Base-by-base conservation (phyloP, 2,329 filamentous ascomycete species). In the Colletotrichum falcatum region DNA sequence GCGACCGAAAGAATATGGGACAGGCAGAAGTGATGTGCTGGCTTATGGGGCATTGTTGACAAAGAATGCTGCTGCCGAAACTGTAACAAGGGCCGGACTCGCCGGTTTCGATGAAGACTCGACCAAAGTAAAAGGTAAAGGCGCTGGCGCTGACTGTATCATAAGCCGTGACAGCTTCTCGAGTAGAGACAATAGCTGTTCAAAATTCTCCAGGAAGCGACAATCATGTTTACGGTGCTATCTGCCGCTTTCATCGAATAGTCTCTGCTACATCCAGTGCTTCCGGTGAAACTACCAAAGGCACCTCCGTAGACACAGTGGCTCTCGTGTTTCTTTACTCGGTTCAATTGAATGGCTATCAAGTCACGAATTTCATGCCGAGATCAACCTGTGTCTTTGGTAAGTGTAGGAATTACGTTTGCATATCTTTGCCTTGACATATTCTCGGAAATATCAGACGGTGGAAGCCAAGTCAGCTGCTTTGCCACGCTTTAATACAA, bases 381-480 rank as follows among this genome's bases (percentile, higher is more conserved):
- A 46, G 3, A 5, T 35, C 5, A n/a, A n/a, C 33, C 9, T 3
- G 20, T 14, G 35, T n/a, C 33, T 51, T 37, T 12, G 12, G 11
- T 20, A n/a, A 48, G 2, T 6, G 18, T 35, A 8, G 42, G 16
- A 6, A 9, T 4, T 5, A 28, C 5, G 4, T 9, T 2, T 12
- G 28, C n/a, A 18, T 42, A 12, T 9, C 11, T 23, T 46, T 28
- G 26, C 14, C 33, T 23, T 12, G 12, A n/a, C 2, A 5, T 37
- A 14, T 28, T 37, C 26, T 26, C 53, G 23, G 16, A 2, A 2
- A 56, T 55, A 58, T 67, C 51, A n/a, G 67, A 70, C 39, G 64
- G 23, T 30, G 5, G 20, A 59, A 53, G 46, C 53, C 23, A 14
- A 16, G 42, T 30, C 44, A 28, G 67, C 64, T 46, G 9, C 56